Base-by-base conservation (phyloP, 129 eudicot species). In the Saposhnikovia divaricata region DNA sequence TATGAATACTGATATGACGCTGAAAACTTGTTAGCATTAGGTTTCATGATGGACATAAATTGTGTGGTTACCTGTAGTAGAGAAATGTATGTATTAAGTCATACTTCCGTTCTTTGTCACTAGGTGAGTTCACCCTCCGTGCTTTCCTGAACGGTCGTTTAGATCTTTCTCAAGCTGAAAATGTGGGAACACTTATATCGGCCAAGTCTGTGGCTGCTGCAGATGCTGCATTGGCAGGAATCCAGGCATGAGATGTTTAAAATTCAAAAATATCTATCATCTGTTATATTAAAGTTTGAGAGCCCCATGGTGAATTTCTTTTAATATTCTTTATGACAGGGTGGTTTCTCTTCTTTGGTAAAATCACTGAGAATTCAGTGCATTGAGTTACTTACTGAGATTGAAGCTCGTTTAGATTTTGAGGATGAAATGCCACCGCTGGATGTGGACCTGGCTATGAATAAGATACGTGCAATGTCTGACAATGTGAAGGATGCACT, bases 341-440 rank as follows among this genome's bases (percentile, higher is more conserved):
- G 98, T 81, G 98, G 98, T 59, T 95, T 95, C 72, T 95, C 98
- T 80, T 86, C 89, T 66, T 78, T 95, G 84, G 97, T 95, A 74
- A 95, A 89, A 85, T 84, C 97, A 42, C 75, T 92, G 75, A 88
- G 99, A 89, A 77, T 85, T 46, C 87, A 88, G 48, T 95, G 99
- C 86, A 89, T 95, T 37, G 96, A 90, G 85, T 82, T 95, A 87
- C 99, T 95, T 71, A 90, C 94, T 0, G 99, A 95, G 82, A 95
- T 95, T 84, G 99, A 95, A 87, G 99, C 99, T 72, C 99, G 97
- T 78, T 84, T 95, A 15, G 99, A 95, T 86, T 95, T 95, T 85
- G 99, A 95, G 51, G 99, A 95, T 88, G 99, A 95, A 85, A 92
- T 95, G 99, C 96, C 99, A 59, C 99, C 97, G 27, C 55, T 95